A percentile compares a stretch with the other conserved stretches of the same genome.
These are phyloP conservation scores for Gynandropsis gynandra DNA, from an alignment of 345 rosid species.

Conservation along the genomic window DNA sequence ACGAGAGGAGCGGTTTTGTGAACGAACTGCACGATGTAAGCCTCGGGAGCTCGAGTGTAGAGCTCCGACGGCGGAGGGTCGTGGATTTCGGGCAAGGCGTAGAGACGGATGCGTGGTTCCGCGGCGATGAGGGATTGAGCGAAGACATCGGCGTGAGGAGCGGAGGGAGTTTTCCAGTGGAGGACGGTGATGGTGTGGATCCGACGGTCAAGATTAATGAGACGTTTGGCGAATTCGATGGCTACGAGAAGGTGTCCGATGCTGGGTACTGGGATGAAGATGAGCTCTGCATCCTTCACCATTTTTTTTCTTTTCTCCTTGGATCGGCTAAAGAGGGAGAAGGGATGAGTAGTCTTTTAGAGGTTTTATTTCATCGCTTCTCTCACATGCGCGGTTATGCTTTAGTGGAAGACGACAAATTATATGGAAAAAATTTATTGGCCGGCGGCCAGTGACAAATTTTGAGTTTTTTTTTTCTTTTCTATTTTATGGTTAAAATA, in stretches of 20 bases:
- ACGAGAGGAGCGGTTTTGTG: slow-evolving; percentile 25
- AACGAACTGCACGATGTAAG: slow-evolving; percentile 22
- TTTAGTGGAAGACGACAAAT: too few relatives aligned
- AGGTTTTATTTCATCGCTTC: too few relatives aligned
- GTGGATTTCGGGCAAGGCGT: slow-evolving; percentile 17
- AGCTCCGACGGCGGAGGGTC: slow-evolving; percentile 25
- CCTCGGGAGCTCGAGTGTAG: slow-evolving; percentile 19
- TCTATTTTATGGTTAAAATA: too few relatives aligned
- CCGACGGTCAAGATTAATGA: slow-evolving; percentile 30
- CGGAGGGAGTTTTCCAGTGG: slow-evolving; percentile 18
- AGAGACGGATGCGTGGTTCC: slow-evolving; percentile 19
- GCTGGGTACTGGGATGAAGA: slow-evolving; percentile 22
- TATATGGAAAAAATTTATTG: too few relatives aligned
- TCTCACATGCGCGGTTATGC: too few relatives aligned
- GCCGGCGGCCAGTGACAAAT: too few relatives aligned
- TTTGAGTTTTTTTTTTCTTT: too few relatives aligned
- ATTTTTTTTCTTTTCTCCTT: neutral
- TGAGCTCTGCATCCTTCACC: slow-evolving; percentile 18
- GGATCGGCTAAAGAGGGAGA: too few relatives aligned
- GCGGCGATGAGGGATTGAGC: slow-evolving; percentile 23
- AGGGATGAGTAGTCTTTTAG: too few relatives aligned
- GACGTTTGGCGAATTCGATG: slow-evolving; percentile 39
- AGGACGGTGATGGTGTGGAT: slow-evolving; percentile 28
- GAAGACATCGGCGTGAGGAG: slow-evolving; percentile 19
- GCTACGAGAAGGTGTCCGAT: slow-evolving; percentile 42